Evolutionary conservation across 169 alveolate genomes (phyloP).

Genomic region (Perkinsus olseni): DNA sequence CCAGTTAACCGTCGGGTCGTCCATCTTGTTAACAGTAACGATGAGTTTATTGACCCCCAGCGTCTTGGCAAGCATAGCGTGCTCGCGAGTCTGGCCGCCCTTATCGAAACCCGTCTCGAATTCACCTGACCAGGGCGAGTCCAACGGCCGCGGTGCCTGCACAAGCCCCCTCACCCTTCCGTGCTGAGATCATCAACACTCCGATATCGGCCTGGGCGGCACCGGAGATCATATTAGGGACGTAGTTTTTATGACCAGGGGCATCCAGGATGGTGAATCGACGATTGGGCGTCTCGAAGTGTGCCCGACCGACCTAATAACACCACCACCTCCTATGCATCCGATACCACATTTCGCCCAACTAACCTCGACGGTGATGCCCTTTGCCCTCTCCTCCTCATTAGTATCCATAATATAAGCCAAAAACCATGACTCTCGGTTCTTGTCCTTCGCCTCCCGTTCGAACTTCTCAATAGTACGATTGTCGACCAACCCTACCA

Average conservation of each 20-base stretch:
- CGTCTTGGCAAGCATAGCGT: conserved; percentile 96
- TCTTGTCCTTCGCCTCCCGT: conserved; percentile 95
- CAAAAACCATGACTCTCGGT: conserved; percentile 97
- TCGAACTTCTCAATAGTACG: conserved; percentile 92
- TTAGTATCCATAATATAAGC: conserved; percentile 99
- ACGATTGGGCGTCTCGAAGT: conserved; percentile 78
- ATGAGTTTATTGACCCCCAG: conserved; percentile 88
- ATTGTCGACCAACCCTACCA: conserved; percentile 87
- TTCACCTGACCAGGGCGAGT: conserved; percentile 81
- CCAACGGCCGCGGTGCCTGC: not conserved
- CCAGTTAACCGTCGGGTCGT: conserved; percentile 92
- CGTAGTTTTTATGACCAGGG: conserved; percentile 98
- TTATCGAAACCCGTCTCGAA: conserved; percentile 99
- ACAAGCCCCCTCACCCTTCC: not conserved
- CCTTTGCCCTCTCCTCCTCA: conserved; percentile 96
- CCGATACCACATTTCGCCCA: not conserved
- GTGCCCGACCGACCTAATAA: conserved; percentile 79
- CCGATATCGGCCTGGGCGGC: conserved; percentile 99
- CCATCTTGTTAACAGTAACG: conserved; percentile 98
- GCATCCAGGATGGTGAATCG: conserved; percentile 98
- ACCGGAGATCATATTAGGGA: conserved; percentile 98
- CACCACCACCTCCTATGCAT: not conserved
- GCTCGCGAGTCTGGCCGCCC: conserved; percentile 99
- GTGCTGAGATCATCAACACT: conserved; percentile 89
- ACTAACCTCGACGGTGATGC: conserved; percentile 98